A percentile compares a stretch with the other conserved stretches of the same genome.
These are phyloP conservation scores for Bolboschoenus planiculmis DNA, from an alignment of 176 grass and related monocot species.

Conservation along the genomic window DNA sequence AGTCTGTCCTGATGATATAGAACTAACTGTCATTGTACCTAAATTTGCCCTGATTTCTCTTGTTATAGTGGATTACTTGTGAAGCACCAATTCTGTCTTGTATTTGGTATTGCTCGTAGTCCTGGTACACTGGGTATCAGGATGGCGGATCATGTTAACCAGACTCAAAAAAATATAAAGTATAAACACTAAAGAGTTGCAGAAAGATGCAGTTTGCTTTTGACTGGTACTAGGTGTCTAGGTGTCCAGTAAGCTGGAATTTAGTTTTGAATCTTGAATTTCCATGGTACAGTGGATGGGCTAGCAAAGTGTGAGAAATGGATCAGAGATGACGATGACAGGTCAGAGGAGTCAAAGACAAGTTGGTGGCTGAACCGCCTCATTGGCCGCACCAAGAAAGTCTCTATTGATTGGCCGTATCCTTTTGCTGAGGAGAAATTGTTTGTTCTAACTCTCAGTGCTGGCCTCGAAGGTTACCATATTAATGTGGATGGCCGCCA, in stretches of 20 bases:
- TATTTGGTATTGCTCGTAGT: no score
- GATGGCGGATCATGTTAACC: no score
- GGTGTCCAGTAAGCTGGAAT: not conserved
- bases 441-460: constrained; percentile 86
- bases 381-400: constrained; percentile 66
- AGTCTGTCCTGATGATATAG: not conserved
- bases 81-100: no score
- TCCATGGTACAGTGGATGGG: constrained; percentile 60
- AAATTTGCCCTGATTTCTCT: no score
- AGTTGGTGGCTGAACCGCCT: constrained; percentile 84
- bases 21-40: not conserved
- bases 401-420: constrained; percentile 76
- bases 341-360: constrained; percentile 53
- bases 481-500: constrained; percentile 80
- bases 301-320: constrained; percentile 86
- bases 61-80: no score
- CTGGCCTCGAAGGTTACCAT: constrained; percentile 95
- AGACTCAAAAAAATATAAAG: no score
- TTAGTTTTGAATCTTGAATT: constrained; percentile 17
- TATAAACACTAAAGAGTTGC: no score
- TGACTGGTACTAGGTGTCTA: not conserved
- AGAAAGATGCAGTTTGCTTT: no score
- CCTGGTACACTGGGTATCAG: no score
- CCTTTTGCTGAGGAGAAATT: constrained; percentile 76
- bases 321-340: constrained; percentile 56